Evolutionary conservation across 352 stramenopile genomes (phyloP).

Genomic region (Thraustochytrium sp.): DNA sequence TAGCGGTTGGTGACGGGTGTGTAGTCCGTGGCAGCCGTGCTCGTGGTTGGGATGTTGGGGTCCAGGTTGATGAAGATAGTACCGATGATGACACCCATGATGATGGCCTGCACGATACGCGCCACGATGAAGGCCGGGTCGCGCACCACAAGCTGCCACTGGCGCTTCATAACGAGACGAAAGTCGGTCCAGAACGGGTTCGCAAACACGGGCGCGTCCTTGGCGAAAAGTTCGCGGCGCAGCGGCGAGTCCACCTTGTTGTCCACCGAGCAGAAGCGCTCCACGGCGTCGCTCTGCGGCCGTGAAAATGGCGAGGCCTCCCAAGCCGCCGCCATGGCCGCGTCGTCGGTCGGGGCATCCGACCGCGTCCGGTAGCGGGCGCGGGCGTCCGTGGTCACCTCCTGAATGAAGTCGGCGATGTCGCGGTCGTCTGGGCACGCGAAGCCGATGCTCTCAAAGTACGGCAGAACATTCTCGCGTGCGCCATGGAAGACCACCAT

Average conservation of each 20-base stretch:
- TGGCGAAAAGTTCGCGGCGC: neutral
- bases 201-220: neutral
- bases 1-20: slow-evolving; percentile 47
- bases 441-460: slow-evolving; percentile 61
- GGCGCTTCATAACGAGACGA: slow-evolving; percentile 53
- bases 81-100: slow-evolving; percentile 56
- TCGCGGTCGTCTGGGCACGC: slow-evolving; percentile 61
- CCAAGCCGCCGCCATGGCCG: neutral
- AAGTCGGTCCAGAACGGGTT: neutral
- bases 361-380: neutral
- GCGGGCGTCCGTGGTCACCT: slow-evolving; percentile 57
- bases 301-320: neutral
- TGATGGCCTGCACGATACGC: slow-evolving; percentile 57
- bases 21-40: neutral
- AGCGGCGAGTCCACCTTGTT: neutral
- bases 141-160: slow-evolving; percentile 63
- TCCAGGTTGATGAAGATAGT: slow-evolving; percentile 53
- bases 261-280: neutral
- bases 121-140: slow-evolving; percentile 60
- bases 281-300: neutral
- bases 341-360: neutral
- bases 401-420: slow-evolving; percentile 81
- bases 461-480: slow-evolving; percentile 48
- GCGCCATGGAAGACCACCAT: slow-evolving; percentile 83
- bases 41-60: neutral